Percentiles rank a stretch among this genome's conserved stretches.
phyloP scores from a whole-genome alignment of 2,329 filamentous ascomycete genomes.

The Trichoderma atrobrunneum region DNA sequence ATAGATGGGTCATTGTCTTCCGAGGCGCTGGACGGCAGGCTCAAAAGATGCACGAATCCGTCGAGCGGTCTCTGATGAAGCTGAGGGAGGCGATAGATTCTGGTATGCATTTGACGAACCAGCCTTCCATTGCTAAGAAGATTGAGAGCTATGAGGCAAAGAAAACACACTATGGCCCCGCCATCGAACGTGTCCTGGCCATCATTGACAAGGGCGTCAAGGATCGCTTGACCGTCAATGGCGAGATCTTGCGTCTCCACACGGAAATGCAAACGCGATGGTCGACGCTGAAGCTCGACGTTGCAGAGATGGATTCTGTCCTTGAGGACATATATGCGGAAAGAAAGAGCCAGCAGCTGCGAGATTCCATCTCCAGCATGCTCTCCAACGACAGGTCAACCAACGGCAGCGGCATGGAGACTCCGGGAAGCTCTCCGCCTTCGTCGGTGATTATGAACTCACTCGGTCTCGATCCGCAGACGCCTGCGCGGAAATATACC shows the following conservation, averaged over 20 bases:
- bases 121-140: conserved; percentile 70
- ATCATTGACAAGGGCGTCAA: conserved; percentile 96
- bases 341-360: conserved; percentile 67
- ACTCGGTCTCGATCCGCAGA: conserved; percentile 49
- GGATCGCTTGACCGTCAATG: conserved; percentile 93
- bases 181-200: conserved; percentile 83
- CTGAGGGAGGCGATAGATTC: conserved; percentile 76
- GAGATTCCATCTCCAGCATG: conserved; percentile 92
- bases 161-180: conserved; percentile 88
- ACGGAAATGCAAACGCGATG: conserved; percentile 83
- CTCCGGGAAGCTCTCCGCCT: conserved; percentile 65
- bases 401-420: conserved; percentile 65
- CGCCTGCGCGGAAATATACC: conserved; percentile 39
- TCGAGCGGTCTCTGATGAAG: conserved; percentile 81
- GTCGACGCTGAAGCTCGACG: conserved; percentile 71
- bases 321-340: conserved; percentile 70
- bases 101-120: conserved; percentile 70
- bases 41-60: conserved; percentile 94
- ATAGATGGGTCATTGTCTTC: conserved; percentile 95
- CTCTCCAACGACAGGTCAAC: conserved; percentile 77
- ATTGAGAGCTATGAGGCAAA: conserved; percentile 94
- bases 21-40: conserved; percentile 88
- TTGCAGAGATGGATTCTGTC: conserved; percentile 70
- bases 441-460: conserved; percentile 61
- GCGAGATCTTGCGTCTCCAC: conserved; percentile 84